Base-by-base conservation (phyloP, 2,329 filamentous ascomycete species). In the Malbranchea zuffiana region DNA sequence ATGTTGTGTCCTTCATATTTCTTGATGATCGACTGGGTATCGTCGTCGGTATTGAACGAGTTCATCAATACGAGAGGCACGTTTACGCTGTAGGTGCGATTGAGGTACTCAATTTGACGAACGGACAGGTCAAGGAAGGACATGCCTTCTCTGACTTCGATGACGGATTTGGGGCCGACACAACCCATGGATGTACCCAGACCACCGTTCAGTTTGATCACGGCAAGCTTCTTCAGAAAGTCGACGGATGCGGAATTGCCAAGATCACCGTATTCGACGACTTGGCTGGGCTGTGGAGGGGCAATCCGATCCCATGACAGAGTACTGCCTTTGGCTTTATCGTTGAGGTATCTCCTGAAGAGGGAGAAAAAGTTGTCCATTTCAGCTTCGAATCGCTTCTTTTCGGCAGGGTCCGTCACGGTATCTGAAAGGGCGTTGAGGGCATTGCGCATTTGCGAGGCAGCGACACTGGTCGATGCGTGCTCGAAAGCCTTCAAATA, bases 311-410 rank as follows among this genome's bases (percentile, higher is more conserved):
- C 86, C 90, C 90, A 98, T 63, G 94, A 84, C 74, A 90, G 76
- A 35, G 78, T 78, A 61, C 90, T 95, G 62, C 88, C 87, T 78
- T 96, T 96, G 58, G 90, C 88, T 74, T 95, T 94, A 71, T 96
- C 90, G 61, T 95, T 95, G 47, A 98, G 72, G 67, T 95, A 98
- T 67, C 90, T 79, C 59, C 90, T 82, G 80, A 98, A 98, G 45
- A 98, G 81, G 44, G 86, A 81, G 61, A 98, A 98, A 74, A 98
- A 98, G 78, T 98, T 98, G 76, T 98, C 90, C 87, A 95, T 96
- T 69, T 98, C 88, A 3, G 87, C 92, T 70, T 96, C 88, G 64
- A 96, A 96, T 49, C 92, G 78, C 83, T 67, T 65, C 69, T 75
- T 78, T 59, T 75, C 71, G 20, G 60, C 69, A 39, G 81, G 72